Evolutionary conservation across 225 moss, liverwort and hornwort species (phyloP).

Genomic region (Climacium dendroides): DNA sequence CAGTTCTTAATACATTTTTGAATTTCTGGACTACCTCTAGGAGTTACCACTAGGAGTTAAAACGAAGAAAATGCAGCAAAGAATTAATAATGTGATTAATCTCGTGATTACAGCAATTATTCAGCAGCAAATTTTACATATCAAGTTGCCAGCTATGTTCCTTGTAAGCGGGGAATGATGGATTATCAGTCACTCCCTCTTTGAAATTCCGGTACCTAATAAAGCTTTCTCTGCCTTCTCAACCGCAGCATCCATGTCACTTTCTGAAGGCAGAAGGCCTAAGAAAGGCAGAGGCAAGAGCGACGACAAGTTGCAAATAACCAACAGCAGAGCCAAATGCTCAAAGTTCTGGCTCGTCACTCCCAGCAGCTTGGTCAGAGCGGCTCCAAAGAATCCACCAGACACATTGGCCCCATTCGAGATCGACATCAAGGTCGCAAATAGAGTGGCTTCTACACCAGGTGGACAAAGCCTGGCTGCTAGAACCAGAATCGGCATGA

Average conservation of each 20-base stretch:
- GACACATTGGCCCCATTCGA: constrained; percentile 42
- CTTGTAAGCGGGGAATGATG: neutral
- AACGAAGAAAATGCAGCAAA: neutral
- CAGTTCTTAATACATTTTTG: neutral
- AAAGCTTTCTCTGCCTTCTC: constrained; percentile 59
- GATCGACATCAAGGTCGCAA: constrained; percentile 60
- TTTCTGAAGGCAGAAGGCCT: constrained; percentile 41
- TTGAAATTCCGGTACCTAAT: constrained; percentile 25
- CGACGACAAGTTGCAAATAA: constrained; percentile 47
- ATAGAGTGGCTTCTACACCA: constrained; percentile 51
- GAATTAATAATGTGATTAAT: neutral
- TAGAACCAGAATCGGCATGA: constrained; percentile 56
- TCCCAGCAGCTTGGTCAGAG: constrained; percentile 36
- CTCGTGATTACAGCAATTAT: neutral
- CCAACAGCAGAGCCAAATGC: constrained; percentile 31
- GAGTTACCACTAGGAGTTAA: neutral
- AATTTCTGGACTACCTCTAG: neutral
- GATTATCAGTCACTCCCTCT: constrained; percentile 16
- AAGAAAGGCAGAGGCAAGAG: constrained; percentile 53
- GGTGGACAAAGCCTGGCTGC: constrained; percentile 57
- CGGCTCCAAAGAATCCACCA: constrained; percentile 43
- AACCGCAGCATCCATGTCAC: constrained; percentile 47
- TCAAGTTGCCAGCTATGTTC: neutral
- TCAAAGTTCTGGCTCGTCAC: constrained; percentile 41
- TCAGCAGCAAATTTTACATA: neutral